Base-by-base conservation (phyloP, 2,329 filamentous ascomycete species). In the Aspergillus pseudoviridinutans region DNA sequence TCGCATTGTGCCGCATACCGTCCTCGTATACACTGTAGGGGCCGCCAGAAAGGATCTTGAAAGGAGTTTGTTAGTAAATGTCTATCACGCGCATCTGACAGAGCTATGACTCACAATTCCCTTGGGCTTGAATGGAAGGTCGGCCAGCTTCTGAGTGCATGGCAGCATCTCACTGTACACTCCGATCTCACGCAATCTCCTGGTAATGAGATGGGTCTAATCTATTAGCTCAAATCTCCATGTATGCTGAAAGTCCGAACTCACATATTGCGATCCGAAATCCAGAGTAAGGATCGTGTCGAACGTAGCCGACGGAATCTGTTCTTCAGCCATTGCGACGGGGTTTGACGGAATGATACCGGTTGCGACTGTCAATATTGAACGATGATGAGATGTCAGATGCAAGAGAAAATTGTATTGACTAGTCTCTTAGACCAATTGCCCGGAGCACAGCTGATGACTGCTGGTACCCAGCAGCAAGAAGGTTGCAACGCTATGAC, bases 141-240 rank as follows among this genome's bases (percentile, higher is more conserved):
- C 90, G 6, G 84, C 79, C 24, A 95, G 76, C 79, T 93, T 93
- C 68, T 89, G 87, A 49, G 88, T 95, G 57, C 92, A 96, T 24
- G 90, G 90, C 47, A 95, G 85, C 87, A 96, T 89, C 79, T 96
- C 92, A 60, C 86, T 86, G 80, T 90, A 96, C 73, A 95, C 84
- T 78, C 88, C 88, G 75, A 95, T 83, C 66, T 89, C 85, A 65
- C 91, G 84, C 28, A 95, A 82, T 35, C 90, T 59, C 44, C 61
- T 58, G 49, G 61, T 63, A 56, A 64, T 62, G 47, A 64, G 61
- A 27, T 62, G 58, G 54, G 59, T 64, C 58, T 61, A 49, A 17
- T 10, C 35, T 4, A 55, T 24, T 20, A 27, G 51, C 46, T 44
- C 29, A 42, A 4, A n/a, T 20, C 55, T 27, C 25, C 22, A 28